Base-by-base conservation (phyloP, 352 stramenopile species). In the Phytophthora ramorum region DNA sequence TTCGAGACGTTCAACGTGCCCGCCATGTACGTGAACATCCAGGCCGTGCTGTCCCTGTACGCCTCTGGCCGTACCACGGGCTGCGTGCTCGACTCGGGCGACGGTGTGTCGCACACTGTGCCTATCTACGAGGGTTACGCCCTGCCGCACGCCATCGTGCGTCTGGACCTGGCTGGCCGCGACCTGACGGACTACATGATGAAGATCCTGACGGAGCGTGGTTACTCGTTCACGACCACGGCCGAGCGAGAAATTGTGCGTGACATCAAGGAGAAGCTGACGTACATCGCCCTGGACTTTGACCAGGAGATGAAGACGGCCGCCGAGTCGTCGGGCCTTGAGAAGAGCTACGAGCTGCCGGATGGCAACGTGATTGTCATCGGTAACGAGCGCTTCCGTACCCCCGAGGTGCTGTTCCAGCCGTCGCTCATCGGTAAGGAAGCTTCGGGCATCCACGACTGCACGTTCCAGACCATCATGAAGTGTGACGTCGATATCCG, bases 211-310 rank as follows among this genome's bases (percentile, higher is more conserved):
- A 97, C 92, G 5, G 92, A 98, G 73, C 86, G 93, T 72, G 94
- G 95, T 54, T 98, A 98, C 85, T 95, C 89, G 53, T 97, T 98
- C 89, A 98, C 90, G 19, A 98, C 94, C 26, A 97, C 91, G 43
- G 94, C 93, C 52, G 95, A 98, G 67, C 91, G 95, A 66, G 97
- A 99, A 85, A 98, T 98, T 75, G 81, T 90, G 59, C 69, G 89
- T 65, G 96, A 99, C 73, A 98, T 99, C 75, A 99, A 99, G 87
- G 97, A 99, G 77, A 98, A 97, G 57, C 71, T 98, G n/a, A 96
- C 89, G 55, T 99, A 99, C 79, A 79, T 98, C 7, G 94, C 96
- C 17, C 65, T 97, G n/a, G 90, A 99, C 75, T 98, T 97, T 60
- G 92, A 98, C 66, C 71, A 91, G 59, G 96, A 99, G 77, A 93